Evolutionary conservation across 169 alveolate species (phyloP).

Genomic region (Plasmodium coatneyi): DNA sequence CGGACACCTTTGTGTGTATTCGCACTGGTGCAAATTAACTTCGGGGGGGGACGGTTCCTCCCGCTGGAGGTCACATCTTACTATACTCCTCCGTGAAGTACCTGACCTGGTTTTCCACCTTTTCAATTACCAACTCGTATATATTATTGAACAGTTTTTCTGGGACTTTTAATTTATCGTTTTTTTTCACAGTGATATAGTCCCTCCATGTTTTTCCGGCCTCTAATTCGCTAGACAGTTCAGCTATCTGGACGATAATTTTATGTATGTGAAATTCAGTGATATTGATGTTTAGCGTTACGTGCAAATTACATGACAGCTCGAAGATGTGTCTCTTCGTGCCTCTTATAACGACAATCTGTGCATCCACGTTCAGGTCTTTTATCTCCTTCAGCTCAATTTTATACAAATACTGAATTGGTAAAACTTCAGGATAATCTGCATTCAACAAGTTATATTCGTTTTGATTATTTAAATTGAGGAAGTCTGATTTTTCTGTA

Average conservation of each 20-base stretch:
- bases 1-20: background rate
- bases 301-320: slow-evolving; percentile 79
- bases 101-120: slow-evolving; percentile 33
- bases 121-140: slow-evolving; percentile 7
- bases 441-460: slow-evolving; percentile 76
- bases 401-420: slow-evolving; percentile 72
- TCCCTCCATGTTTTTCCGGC: slow-evolving; percentile 83
- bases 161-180: slow-evolving; percentile 49
- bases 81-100: slow-evolving; percentile 46
- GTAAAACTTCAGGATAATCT: slow-evolving; percentile 34
- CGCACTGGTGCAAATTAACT: background rate
- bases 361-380: slow-evolving; percentile 86
- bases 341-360: slow-evolving; percentile 87
- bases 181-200: slow-evolving; percentile 71
- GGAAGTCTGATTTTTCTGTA: slow-evolving; percentile 64
- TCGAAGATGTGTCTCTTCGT: slow-evolving; percentile 89
- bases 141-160: slow-evolving; percentile 32
- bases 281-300: slow-evolving; percentile 29
- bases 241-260: slow-evolving; percentile 76
- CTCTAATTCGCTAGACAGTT: slow-evolving; percentile 83
- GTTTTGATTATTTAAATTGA: slow-evolving; percentile 77
- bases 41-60: background rate
- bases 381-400: slow-evolving; percentile 80
- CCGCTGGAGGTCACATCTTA: slow-evolving; percentile 5
- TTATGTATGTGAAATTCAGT: slow-evolving; percentile 53